phyloP scores from a whole-genome alignment of 257 asterid genomes.

The Solanum verrucosum region DNA sequence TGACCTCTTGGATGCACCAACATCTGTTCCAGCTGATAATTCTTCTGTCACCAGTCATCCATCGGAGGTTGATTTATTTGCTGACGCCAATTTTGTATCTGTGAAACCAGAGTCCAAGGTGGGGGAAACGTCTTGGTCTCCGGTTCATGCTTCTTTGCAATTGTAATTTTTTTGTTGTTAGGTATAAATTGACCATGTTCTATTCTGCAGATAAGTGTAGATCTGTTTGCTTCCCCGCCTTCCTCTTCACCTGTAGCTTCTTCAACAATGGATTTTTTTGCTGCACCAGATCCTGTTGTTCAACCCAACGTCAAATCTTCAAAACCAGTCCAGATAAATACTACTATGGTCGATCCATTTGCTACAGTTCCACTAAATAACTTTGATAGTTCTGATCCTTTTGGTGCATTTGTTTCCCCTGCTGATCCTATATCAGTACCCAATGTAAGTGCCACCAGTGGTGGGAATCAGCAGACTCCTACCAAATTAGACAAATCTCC shows the following conservation, averaged over 20 bases:
- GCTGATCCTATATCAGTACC: constrained; percentile 25
- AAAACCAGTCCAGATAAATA: constrained; percentile 25
- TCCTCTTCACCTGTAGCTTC: constrained; percentile 26
- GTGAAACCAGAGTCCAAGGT: constrained; percentile 40
- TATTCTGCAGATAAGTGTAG: constrained; percentile 42
- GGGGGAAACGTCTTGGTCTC: constrained; percentile 29
- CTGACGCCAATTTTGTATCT: constrained; percentile 74
- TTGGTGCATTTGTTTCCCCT: constrained; percentile 50
- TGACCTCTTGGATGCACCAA: constrained; percentile 66
- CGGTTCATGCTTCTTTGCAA: constrained; percentile 19
- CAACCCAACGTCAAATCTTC: constrained; percentile 22
- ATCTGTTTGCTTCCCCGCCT: constrained; percentile 54
- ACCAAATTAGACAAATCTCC: constrained; percentile 7
- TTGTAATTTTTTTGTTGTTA: background rate
- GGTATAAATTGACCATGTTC: background rate
- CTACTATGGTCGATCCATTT: constrained; percentile 53
- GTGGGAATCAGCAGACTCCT: constrained; percentile 18
- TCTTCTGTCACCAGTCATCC: constrained; percentile 27
- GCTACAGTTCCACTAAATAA: constrained; percentile 65
- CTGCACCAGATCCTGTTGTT: constrained; percentile 46
- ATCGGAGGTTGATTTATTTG: constrained; percentile 80
- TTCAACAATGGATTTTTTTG: constrained; percentile 50
- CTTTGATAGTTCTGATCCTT: constrained; percentile 62
- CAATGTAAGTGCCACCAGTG: constrained; percentile 19
- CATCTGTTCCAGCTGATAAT: constrained; percentile 31